Conservation (phyloP, 805 yeast species). For the Saccharomyces jurei region DNA sequence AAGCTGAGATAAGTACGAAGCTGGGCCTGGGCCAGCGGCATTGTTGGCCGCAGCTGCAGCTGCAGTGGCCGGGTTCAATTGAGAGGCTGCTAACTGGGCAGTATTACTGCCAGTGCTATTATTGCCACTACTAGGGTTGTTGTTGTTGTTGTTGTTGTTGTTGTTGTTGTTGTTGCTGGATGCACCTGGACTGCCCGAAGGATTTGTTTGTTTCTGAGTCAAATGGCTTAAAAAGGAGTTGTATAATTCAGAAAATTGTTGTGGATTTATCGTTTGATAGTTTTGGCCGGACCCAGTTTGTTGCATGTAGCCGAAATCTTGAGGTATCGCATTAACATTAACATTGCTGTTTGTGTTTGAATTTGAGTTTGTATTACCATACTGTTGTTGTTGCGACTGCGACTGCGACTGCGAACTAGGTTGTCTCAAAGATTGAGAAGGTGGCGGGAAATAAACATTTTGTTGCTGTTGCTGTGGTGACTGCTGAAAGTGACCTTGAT, state of each 20-base stretch:
- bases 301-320: conserved; percentile 15
- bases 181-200: conserved; percentile 6
- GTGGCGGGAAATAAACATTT: conserved; percentile 1
- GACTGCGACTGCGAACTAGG: conserved; percentile 4
- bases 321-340: conserved; percentile 9
- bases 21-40: conserved; percentile 6
- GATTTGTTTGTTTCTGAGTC: conserved; percentile 24
- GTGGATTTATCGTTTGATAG: conserved; percentile 17
- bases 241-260: conserved; percentile 28
- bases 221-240: conserved; percentile 28
- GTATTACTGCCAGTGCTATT: conserved; percentile 2
- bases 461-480: conserved; percentile 7
- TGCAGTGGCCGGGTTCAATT: conserved; percentile 16
- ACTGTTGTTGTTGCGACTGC: conserved; percentile 5
- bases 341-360: conserved; percentile 6
- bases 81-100: conserved; percentile 13
- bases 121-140: neutral
- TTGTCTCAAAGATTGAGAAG: neutral
- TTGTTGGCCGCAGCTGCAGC: conserved; percentile 14
- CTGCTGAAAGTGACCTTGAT: conserved; percentile 5
- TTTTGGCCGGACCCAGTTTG: conserved; percentile 5
- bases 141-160: neutral
- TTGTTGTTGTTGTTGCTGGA: neutral
- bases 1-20: conserved; percentile 15
- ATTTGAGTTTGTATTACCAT: conserved; percentile 2